Evolutionary conservation across 805 yeast species (phyloP), one percentile per base, ranked within the genome.

Genomic region (Yarrowia porcina): DNA sequence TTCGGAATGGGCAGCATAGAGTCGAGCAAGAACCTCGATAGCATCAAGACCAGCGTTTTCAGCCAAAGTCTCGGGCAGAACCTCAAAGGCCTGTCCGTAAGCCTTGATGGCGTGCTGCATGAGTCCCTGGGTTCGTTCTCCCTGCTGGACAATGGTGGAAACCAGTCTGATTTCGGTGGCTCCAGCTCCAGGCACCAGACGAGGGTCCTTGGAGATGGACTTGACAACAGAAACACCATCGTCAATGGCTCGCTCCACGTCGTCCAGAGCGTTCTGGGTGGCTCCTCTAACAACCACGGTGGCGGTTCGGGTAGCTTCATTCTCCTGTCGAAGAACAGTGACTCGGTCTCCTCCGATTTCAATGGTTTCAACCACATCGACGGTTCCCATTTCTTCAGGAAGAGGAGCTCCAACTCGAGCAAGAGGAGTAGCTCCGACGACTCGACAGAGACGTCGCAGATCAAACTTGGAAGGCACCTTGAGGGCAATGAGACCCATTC

Each of bases 341-440:
- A 94, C 98, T 74, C 97, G 84, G 76, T 94, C 97, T 62, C 97
- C 97, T 67, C 99, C 99, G 73, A 94, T 90, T 79, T 94, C 99
- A 70, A 83, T 84, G 23, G 97, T 88, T 77, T 89, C 96, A 57
- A 94, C 93, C 30, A 87, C 75, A 73, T 93, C 99, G 65, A 94
- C 83, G 44, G 81, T 72, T 63, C 99, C 99, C 80, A 90, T 83
- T 76, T 93, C 97, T 71, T 92, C 97, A 20, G 96, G 93, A 77
- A 89, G 83, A 69, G 97, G 97, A 2, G 97, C 96, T 67, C 97
- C 97, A 64, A 92, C 80, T 75, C 97, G 82, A 60, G 97, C 93
- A 72, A 93, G 81, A 64, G 98, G 97, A 27, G 97, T 88, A 45
- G 97, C 97, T 54, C 98, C 98, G 76, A 97, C 92, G 17, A 94